phyloP scores from a whole-genome alignment of 192 early-diverging fungal genomes.

The Rhizophagus prolifer region DNA sequence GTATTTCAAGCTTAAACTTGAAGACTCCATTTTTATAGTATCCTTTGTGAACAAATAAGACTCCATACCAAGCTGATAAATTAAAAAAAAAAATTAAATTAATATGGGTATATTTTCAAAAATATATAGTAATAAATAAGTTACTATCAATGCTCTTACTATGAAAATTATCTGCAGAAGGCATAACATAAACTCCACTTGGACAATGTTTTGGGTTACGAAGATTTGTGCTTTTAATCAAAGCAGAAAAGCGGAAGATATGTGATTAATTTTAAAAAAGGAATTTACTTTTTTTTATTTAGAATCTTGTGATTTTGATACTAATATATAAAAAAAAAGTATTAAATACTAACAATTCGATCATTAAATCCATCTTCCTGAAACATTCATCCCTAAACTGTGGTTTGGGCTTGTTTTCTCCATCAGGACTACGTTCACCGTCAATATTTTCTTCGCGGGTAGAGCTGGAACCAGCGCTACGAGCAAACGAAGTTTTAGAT shows the following conservation, averaged over 20 bases:
- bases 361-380: conserved; percentile 32
- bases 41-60: conserved; percentile 85
- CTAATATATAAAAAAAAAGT: background rate
- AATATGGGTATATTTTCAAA: background rate
- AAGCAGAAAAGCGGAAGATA: too few species aligned
- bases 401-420: conserved; percentile 12
- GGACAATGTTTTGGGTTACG: conserved; percentile 79
- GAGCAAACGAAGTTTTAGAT: conserved; percentile 13
- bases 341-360: conserved; percentile 22
- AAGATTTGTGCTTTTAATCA: conserved; percentile 62
- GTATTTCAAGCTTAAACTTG: conserved; percentile 82
- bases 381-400: conserved; percentile 27
- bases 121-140: background rate
- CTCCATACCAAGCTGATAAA: conserved; percentile 76
- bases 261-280: background rate
- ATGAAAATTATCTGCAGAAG: conserved; percentile 62
- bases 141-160: conserved; percentile 42
- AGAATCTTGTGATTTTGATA: background rate
- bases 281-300: background rate
- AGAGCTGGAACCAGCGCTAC: background rate
- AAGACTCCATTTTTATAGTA: conserved; percentile 89
- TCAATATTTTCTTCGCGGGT: background rate
- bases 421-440: background rate
- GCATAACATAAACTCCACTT: conserved; percentile 85
- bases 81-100: conserved; percentile 3